These are phyloP conservation scores for Balakata baccata DNA, from an alignment of 345 rosid species.

Conservation along the genomic window DNA sequence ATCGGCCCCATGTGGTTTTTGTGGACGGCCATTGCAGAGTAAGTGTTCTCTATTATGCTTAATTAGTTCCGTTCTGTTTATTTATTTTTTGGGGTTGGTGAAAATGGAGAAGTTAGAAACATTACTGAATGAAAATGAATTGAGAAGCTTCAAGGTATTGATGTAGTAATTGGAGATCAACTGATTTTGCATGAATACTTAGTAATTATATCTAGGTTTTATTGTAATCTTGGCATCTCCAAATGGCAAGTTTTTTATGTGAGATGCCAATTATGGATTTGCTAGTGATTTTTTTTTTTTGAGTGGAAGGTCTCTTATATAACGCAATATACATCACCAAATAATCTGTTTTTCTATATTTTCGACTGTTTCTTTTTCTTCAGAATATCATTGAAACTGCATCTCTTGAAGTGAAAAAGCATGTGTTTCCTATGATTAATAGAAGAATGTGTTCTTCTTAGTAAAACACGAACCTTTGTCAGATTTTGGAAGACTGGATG, in stretches of 20 bases:
- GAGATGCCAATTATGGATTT: background rate
- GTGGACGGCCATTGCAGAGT: conserved; percentile 86
- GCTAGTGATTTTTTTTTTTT: background rate
- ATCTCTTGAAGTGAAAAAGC: background rate
- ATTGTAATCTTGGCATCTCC: background rate
- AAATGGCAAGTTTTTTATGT: background rate
- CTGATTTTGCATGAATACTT: background rate
- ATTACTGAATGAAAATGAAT: background rate
- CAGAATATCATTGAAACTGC: background rate
- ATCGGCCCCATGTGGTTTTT: conserved; percentile 77
- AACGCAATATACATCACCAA: background rate
- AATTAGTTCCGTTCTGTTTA: background rate
- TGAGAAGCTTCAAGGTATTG: background rate
- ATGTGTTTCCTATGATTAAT: background rate
- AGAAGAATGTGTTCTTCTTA: background rate
- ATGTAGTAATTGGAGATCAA: background rate
- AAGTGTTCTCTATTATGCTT: conserved; percentile 22
- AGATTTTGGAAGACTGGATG: background rate
- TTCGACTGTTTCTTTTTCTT: background rate
- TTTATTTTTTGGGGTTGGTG: background rate
- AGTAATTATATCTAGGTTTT: background rate
- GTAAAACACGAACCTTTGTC: background rate
- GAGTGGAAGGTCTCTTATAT: background rate
- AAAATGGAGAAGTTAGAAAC: background rate
- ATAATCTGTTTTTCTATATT: background rate